Evolutionary conservation across 805 yeast genomes (phyloP).

Genomic region (Kuraishia borneana): DNA sequence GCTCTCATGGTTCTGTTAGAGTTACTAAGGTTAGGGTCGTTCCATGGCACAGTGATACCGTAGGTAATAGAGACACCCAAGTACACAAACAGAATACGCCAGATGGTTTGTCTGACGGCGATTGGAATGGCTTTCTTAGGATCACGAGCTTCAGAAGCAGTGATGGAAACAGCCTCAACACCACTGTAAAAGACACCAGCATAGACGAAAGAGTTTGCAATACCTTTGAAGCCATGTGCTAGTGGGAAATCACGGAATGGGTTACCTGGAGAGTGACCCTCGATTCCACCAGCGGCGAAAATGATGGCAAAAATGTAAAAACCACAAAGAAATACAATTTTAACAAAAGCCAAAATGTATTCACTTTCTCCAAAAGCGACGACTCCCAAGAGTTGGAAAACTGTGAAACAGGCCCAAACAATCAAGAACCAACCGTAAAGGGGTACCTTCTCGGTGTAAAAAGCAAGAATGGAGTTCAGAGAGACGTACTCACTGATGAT

Average conservation of each 20-base stretch:
- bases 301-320: slow-evolving; percentile 36
- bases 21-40: slow-evolving; percentile 32
- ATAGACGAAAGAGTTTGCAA: slow-evolving; percentile 45
- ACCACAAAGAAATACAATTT: slow-evolving; percentile 33
- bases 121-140: slow-evolving; percentile 41
- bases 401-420: slow-evolving; percentile 36
- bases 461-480: slow-evolving; percentile 33
- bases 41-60: slow-evolving; percentile 49
- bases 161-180: slow-evolving; percentile 41
- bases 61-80: slow-evolving; percentile 42
- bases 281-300: slow-evolving; percentile 26
- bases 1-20: slow-evolving; percentile 29
- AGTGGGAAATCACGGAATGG: slow-evolving; percentile 20
- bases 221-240: slow-evolving; percentile 35
- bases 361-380: slow-evolving; percentile 44
- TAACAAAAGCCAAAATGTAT: slow-evolving; percentile 37
- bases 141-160: slow-evolving; percentile 45
- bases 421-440: slow-evolving; percentile 41
- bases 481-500: slow-evolving; percentile 30
- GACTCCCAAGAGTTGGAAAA: slow-evolving; percentile 38
- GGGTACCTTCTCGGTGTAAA: slow-evolving; percentile 41
- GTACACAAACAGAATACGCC: slow-evolving; percentile 41
- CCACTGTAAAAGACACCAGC: slow-evolving; percentile 51
- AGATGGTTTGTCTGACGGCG: slow-evolving; percentile 43
- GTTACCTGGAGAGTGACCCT: slow-evolving; percentile 16